Percentiles rank a stretch among this genome's conserved stretches.
phyloP scores from a whole-genome alignment of 73 alveolate genomes.

The Tetrahymena thermophila region DNA sequence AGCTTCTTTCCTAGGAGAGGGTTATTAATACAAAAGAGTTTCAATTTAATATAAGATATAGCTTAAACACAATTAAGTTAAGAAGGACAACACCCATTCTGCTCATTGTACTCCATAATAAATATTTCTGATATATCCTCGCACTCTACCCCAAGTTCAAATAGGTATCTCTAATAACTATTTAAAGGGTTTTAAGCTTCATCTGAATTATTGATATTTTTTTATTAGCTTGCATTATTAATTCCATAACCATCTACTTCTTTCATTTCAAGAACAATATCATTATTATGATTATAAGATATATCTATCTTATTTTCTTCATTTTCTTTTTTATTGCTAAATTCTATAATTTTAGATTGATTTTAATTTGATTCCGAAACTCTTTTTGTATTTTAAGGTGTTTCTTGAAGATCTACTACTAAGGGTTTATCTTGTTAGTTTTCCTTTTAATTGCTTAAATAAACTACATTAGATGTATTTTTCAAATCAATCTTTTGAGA shows the following conservation, averaged over 20 bases:
- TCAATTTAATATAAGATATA: not conserved
- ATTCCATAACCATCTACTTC: not conserved
- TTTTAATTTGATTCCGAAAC: not conserved
- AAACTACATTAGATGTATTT: not conserved
- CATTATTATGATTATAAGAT: not conserved
- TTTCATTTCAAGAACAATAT: not conserved
- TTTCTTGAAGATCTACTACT: not conserved
- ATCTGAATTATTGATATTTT: not conserved
- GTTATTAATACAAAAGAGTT: not conserved
- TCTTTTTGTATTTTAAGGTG: not conserved
- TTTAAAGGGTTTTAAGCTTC: not conserved
- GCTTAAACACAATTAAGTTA: not conserved
- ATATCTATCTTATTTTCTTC: not conserved
- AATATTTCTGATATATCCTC: not conserved
- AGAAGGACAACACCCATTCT: not conserved
- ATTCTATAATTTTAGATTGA: not conserved
- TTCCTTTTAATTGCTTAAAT: not conserved
- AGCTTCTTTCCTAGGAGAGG: not conserved
- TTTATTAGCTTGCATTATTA: not conserved
- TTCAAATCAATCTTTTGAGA: not conserved
- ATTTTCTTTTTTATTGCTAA: not conserved
- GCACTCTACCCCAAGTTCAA: not conserved
- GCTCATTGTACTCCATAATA: not conserved
- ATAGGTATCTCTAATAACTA: not conserved
- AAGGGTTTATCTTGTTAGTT: not conserved